These are phyloP conservation scores for Marasmius oreades DNA, from an alignment of 1,284 basidiomycete genomes.

Conservation along the genomic window DNA sequence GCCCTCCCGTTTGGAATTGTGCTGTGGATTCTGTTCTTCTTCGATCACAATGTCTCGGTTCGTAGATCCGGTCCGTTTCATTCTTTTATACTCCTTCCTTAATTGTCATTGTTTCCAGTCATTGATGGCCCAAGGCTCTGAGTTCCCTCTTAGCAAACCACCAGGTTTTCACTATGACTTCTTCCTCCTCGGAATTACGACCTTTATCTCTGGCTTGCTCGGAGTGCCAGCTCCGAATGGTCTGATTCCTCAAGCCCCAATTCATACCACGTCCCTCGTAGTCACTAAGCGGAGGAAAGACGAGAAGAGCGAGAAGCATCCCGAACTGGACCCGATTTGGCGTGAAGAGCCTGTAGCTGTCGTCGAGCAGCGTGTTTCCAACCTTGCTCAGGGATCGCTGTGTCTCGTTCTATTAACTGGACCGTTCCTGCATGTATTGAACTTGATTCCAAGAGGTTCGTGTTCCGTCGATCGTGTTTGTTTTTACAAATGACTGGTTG, in stretches of 20 bases:
- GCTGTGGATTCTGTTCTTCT: slow-evolving; percentile 74
- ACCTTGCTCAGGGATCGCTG: slow-evolving; percentile 79
- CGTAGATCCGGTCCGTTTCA: slow-evolving; percentile 21
- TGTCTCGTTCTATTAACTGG: slow-evolving; percentile 79
- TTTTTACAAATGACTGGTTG: background rate
- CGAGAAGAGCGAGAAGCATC: slow-evolving; percentile 16
- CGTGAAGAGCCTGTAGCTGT: slow-evolving; percentile 71
- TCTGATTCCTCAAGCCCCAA: slow-evolving; percentile 93
- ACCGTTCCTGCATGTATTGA: slow-evolving; percentile 79
- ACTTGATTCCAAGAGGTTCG: slow-evolving; percentile 69
- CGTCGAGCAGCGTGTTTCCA: slow-evolving; percentile 88
- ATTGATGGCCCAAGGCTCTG: slow-evolving; percentile 89
- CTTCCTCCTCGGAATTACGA: slow-evolving; percentile 88
- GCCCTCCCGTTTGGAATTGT: slow-evolving; percentile 73
- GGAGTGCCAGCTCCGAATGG: slow-evolving; percentile 95
- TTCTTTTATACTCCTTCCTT: background rate
- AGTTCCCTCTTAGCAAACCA: slow-evolving; percentile 88
- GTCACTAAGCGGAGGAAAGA: slow-evolving; percentile 49
- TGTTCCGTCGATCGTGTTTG: background rate
- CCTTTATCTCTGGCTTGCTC: slow-evolving; percentile 87
- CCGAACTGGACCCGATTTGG: slow-evolving; percentile 16
- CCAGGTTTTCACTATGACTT: slow-evolving; percentile 93
- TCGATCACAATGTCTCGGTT: slow-evolving; percentile 83
- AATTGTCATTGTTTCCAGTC: slow-evolving; percentile 43
- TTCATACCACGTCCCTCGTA: slow-evolving; percentile 85